Percentiles rank a stretch among this genome's conserved stretches.
These are phyloP conservation scores for Mucor piriformis DNA, from an alignment of 371 early-diverging fungal genomes.

Conservation along the genomic window DNA sequence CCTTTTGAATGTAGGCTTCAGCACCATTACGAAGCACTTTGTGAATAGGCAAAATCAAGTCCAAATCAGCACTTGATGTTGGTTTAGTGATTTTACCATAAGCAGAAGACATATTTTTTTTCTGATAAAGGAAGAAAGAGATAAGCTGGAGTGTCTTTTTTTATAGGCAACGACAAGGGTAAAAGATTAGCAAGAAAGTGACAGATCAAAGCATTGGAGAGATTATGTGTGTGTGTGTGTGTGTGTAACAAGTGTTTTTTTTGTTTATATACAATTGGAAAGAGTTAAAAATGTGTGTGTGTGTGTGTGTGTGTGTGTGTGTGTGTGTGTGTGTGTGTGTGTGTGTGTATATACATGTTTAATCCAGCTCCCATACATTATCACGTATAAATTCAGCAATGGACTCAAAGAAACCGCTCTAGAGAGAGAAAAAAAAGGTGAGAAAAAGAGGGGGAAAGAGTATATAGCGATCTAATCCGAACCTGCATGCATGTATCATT, in stretches of 20 bases:
- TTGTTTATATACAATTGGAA: background rate
- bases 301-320: background rate
- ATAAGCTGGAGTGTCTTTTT: too few species aligned
- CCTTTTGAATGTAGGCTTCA: constrained; percentile 30
- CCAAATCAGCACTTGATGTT: constrained; percentile 21
- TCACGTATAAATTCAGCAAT: constrained; percentile 57
- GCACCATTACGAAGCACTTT: constrained; percentile 39
- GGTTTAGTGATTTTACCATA: constrained; percentile 65
- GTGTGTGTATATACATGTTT: background rate
- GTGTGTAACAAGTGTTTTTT: background rate
- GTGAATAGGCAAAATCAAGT: constrained; percentile 48
- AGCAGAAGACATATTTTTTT: constrained; percentile 60
- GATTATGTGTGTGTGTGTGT: too few species aligned
- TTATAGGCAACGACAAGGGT: too few species aligned
- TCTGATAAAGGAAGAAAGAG: background rate
- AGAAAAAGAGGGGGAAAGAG: background rate
- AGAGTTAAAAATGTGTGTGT: constrained; percentile 1
- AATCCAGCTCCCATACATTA: constrained; percentile 35
- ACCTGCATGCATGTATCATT: constrained; percentile 86
- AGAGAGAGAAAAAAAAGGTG: constrained; percentile 13
- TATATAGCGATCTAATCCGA: background rate
- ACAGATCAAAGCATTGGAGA: background rate
- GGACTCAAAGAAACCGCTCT: constrained; percentile 83
- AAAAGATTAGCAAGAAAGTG: background rate
- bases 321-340: background rate